A percentile compares a stretch with the other conserved stretches of the same genome.
These are phyloP conservation scores for Pythium graminicola DNA, from an alignment of 352 stramenopile species.

Conservation along the genomic window DNA sequence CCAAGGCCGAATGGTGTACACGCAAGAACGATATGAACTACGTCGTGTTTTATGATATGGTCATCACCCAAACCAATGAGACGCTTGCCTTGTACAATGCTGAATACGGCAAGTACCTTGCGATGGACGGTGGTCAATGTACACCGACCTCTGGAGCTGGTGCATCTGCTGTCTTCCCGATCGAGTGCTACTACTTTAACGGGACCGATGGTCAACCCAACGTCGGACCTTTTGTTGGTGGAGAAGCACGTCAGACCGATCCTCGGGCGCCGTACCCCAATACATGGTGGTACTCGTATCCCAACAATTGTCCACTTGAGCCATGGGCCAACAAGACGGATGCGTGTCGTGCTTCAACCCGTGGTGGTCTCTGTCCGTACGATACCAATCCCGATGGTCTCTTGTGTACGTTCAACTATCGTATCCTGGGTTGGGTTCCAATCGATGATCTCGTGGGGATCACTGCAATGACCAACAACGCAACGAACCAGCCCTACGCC, in stretches of 20 bases:
- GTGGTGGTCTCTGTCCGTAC: conserved; percentile 40
- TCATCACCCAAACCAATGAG: conserved; percentile 72
- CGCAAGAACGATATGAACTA: conserved; percentile 81
- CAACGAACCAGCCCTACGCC: conserved; percentile 29
- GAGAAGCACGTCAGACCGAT: conserved; percentile 42
- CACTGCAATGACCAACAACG: conserved; percentile 40
- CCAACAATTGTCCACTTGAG: conserved; percentile 50
- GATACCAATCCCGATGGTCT: conserved; percentile 48
- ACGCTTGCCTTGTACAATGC: conserved; percentile 56
- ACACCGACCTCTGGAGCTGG: conserved; percentile 33
- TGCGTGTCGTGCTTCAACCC: conserved; percentile 29
- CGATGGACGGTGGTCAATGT: conserved; percentile 63
- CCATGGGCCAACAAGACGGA: conserved; percentile 39
- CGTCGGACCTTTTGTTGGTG: conserved; percentile 62
- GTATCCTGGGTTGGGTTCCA: conserved; percentile 55
- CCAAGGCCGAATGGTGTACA: conserved; percentile 41
- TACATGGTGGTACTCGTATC: conserved; percentile 78
- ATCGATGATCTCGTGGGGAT: conserved; percentile 78
- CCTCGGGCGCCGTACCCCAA: conserved; percentile 63
- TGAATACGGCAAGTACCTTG: conserved; percentile 63
- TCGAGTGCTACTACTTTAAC: conserved; percentile 69
- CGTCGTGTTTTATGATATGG: conserved; percentile 79
- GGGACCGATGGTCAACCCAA: conserved; percentile 53
- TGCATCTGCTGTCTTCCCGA: conserved; percentile 30
- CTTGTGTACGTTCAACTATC: conserved; percentile 66